Evolutionary conservation across 2,329 filamentous ascomycete genomes (phyloP).

Genomic region (Fusarium metavorans): DNA sequence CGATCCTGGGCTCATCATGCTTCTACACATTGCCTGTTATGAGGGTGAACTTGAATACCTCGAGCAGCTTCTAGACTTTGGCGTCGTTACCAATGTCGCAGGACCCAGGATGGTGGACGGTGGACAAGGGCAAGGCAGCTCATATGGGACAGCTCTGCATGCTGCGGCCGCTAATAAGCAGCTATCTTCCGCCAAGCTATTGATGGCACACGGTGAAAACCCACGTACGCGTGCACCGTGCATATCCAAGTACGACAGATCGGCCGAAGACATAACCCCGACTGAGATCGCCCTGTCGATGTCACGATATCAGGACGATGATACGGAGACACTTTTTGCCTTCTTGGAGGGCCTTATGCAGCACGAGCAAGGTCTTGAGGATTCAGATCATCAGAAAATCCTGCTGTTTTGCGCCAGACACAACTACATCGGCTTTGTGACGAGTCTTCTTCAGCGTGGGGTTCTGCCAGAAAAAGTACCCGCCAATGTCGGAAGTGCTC

Average conservation of each 20-base stretch:
- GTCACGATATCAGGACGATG: not conserved
- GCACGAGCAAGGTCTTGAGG: not conserved
- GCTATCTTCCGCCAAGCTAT: not conserved
- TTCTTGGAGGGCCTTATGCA: constrained; percentile 4
- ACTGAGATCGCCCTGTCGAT: not conserved
- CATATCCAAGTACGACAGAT: not conserved
- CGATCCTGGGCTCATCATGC: constrained; percentile 6
- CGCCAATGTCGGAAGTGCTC: rapidly evolving
- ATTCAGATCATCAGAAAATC: not conserved
- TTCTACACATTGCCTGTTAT: constrained; percentile 15
- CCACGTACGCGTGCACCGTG: not conserved
- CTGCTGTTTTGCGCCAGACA: not conserved
- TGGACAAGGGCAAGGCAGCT: not conserved
- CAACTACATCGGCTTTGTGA: not conserved
- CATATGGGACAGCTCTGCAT: constrained; percentile 15
- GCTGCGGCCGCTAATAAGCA: not conserved
- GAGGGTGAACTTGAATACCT: not conserved
- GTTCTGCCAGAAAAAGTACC: not conserved
- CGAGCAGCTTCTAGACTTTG: not conserved
- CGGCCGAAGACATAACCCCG: not conserved
- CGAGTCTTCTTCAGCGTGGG: not conserved
- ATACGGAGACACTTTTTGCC: rapidly evolving
- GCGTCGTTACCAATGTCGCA: rapidly evolving
- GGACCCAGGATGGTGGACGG: constrained; percentile 7
- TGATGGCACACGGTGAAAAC: not conserved